Evolutionary conservation across 2,329 filamentous ascomycete genomes (phyloP).

Genomic region (Xylaria sp.): DNA sequence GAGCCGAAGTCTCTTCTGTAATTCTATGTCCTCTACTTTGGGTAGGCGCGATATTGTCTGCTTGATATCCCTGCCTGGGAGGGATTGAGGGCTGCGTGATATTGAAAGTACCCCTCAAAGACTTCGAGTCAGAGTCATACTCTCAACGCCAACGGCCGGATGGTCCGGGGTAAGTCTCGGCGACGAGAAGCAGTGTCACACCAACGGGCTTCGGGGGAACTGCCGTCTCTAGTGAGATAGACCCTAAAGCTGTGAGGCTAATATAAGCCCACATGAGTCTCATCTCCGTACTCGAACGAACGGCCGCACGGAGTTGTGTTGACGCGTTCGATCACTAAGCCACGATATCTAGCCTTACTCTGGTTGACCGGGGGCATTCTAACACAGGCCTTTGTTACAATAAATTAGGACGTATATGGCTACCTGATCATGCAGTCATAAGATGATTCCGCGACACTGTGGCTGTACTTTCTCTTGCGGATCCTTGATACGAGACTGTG

Average conservation of each 20-base stretch:
- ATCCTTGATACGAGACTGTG: neutral
- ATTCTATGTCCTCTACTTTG: neutral
- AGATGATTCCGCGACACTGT: neutral
- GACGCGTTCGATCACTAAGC: constrained; percentile 1
- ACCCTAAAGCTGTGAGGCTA: constrained; percentile 10
- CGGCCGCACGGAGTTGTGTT: constrained; percentile 1
- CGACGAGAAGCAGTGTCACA: constrained; percentile 6
- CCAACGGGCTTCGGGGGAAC: constrained; percentile 4
- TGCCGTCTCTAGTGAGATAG: constrained; percentile 7
- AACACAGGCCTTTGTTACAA: neutral
- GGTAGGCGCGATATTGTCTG: neutral
- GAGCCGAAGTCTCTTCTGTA: neutral
- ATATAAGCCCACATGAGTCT: neutral
- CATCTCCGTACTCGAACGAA: constrained; percentile 6
- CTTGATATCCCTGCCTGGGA: neutral
- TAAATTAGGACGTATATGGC: neutral
- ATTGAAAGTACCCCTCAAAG: neutral
- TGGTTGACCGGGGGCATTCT: neutral
- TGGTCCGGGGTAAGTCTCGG: neutral
- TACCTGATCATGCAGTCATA: neutral
- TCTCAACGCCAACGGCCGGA: neutral
- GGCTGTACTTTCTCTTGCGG: neutral
- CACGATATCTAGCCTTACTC: neutral
- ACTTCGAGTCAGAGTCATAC: neutral
- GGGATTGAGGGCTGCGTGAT: neutral